Evolutionary conservation across 192 early-diverging fungal species (phyloP), one percentile per base, ranked within the genome.

Genomic region (Coemansia sp.): DNA sequence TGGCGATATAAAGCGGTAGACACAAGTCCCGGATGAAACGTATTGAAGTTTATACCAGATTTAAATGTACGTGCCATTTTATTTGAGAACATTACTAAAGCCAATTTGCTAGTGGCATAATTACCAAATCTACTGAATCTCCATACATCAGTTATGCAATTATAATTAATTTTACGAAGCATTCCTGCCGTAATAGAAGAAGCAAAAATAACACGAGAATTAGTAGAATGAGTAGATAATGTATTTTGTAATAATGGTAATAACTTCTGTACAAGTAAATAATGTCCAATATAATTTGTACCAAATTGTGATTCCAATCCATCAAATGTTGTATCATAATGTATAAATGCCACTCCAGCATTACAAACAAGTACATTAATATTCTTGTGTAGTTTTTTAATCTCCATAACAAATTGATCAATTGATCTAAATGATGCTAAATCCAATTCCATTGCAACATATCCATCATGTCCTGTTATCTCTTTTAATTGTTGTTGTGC

Each of bases 221-320:
- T 46, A 46, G 39, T 46, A 17, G 1, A 7, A 46, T 46, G 39
- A 17, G 9, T 14, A 8, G 72, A 63, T 1, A 46, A 51, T 1
- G 84, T 55, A 9, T 59, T 52, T 59, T 86, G 78, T 59, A 88
- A 63, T 8, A 75, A 30, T 0, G 61, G 66, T 2, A 87, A 27
- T 14, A 87, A 64, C 8, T 61, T 53, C 24, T 74, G 66, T 4
- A 85, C 83, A 23, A 88, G 63, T 53, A 80, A 58, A 24, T 84
- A 87, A 57, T 88, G 87, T 8, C 87, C 87, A 5, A 88, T 68
- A 53, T 80, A 85, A 68, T 88, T 88, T 51, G 85, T 86, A 4
- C 86, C 86, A 82, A 87, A 87, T 76, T 88, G 86, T 57, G 81
- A 76, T 64, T 89, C 88, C 21, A 84, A 68, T 23, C 88, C 88